phyloP scores from a whole-genome alignment of 2,329 filamentous ascomycete genomes.

The Alternaria panax region DNA sequence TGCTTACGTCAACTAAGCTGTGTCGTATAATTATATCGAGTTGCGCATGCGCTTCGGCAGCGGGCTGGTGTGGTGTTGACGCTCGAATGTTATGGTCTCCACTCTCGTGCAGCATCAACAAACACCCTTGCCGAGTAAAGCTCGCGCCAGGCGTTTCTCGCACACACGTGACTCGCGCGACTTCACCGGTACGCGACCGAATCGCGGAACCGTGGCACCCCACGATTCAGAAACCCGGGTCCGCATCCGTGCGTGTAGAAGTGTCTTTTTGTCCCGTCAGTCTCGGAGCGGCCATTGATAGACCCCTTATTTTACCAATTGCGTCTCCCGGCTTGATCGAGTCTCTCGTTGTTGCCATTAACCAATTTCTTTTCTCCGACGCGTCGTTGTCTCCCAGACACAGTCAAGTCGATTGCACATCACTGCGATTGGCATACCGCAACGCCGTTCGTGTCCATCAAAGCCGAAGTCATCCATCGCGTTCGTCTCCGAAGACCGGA shows the following conservation, averaged over 20 bases:
- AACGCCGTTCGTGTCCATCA: conserved; percentile 4
- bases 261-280: conserved; percentile 1
- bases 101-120: conserved; percentile 15
- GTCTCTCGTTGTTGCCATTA: background rate
- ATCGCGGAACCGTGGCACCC: conserved; percentile 6
- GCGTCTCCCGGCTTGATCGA: background rate
- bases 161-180: conserved; percentile 20
- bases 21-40: conserved; percentile 6
- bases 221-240: conserved; percentile 10
- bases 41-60: conserved; percentile 20
- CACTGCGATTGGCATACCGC: conserved; percentile 2
- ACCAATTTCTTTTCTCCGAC: conserved; percentile 5
- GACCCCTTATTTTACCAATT: conserved; percentile 2
- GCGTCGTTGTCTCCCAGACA: background rate
- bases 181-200: conserved; percentile 16
- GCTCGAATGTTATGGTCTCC: conserved; percentile 19
- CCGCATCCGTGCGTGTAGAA: conserved; percentile 9
- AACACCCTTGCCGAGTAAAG: conserved; percentile 23
- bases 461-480: conserved; percentile 13
- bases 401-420: background rate
- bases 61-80: conserved; percentile 23
- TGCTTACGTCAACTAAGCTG: conserved; percentile 1
- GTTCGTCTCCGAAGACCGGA: conserved; percentile 40
- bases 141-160: conserved; percentile 16
- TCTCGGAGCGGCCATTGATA: conserved; percentile 6